phyloP scores from a whole-genome alignment of 1,139 yeast genomes.

The Yamadazyma siamensis region DNA sequence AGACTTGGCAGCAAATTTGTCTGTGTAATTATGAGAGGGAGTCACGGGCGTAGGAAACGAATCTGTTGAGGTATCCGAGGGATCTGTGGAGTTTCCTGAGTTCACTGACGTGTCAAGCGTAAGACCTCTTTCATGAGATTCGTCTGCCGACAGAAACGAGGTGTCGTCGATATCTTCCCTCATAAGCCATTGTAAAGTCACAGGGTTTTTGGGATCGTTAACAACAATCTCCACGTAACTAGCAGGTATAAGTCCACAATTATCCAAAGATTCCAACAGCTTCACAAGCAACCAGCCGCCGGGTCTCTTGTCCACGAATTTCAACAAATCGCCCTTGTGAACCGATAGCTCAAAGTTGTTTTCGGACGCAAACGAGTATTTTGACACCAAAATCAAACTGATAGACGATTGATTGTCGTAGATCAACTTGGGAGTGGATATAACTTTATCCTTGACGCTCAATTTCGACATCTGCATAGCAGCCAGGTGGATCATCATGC shows the following conservation, averaged over 20 bases:
- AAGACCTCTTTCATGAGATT: too few species aligned
- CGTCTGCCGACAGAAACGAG: too few species aligned
- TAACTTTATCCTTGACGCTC: constrained; percentile 6
- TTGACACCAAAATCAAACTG: constrained; percentile 38
- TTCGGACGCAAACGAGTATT: constrained; percentile 35
- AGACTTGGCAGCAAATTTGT: too few species aligned
- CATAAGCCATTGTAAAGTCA: constrained; percentile 39
- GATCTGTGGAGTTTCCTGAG: neutral
- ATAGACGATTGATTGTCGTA: constrained; percentile 11
- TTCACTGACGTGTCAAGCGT: too few species aligned
- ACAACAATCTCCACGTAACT: constrained; percentile 45
- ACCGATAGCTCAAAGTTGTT: constrained; percentile 30
- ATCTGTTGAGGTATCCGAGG: too few species aligned
- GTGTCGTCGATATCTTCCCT: too few species aligned
- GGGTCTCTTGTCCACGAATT: constrained; percentile 35
- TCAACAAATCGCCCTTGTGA: constrained; percentile 38
- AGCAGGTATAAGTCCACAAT: constrained; percentile 43
- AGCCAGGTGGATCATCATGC: too few species aligned
- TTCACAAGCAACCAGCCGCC: constrained; percentile 46
- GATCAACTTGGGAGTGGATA: constrained; percentile 11
- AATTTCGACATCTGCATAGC: neutral
- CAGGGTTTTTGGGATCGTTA: constrained; percentile 36
- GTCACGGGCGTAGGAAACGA: too few species aligned
- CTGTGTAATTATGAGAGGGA: neutral
- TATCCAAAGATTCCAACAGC: constrained; percentile 32